Percentiles rank a stretch among this genome's conserved stretches.
phyloP scores from a whole-genome alignment of 805 yeast genomes.

The Teunomyces gatunensis region DNA sequence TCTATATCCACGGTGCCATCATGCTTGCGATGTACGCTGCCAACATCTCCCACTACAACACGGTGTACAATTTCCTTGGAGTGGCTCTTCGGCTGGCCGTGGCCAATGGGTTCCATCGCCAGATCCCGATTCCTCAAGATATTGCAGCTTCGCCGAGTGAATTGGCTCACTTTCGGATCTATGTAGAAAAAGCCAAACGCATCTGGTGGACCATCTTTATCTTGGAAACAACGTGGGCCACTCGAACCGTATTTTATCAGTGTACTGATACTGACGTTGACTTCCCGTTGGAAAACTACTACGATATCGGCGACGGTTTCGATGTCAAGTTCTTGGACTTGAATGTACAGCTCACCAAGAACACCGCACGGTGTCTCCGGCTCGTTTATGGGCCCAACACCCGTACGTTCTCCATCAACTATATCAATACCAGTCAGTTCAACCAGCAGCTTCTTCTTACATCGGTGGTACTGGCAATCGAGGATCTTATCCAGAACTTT shows the following conservation, averaged over 20 bases:
- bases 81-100: constrained; percentile 39
- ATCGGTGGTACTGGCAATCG: constrained; percentile 26
- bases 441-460: constrained; percentile 33
- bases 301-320: constrained; percentile 28
- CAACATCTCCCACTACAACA: constrained; percentile 35
- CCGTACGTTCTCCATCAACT: constrained; percentile 37
- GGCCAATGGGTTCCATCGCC: constrained; percentile 37
- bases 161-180: constrained; percentile 2
- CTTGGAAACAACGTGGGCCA: constrained; percentile 39
- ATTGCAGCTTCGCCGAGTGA: constrained; percentile 2
- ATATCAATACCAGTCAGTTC: constrained; percentile 40
- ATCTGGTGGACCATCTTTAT: constrained; percentile 44
- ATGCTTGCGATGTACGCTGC: constrained; percentile 36
- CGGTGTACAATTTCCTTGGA: constrained; percentile 39
- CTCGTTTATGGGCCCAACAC: constrained; percentile 41
- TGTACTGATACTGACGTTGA: constrained; percentile 44
- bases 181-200: constrained; percentile 31
- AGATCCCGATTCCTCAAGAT: constrained; percentile 12
- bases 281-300: constrained; percentile 33
- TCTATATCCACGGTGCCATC: constrained; percentile 35
- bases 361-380: constrained; percentile 33
- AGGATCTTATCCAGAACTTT: constrained; percentile 29
- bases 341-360: constrained; percentile 40
- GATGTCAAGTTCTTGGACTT: constrained; percentile 29
- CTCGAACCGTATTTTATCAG: constrained; percentile 39